phyloP scores from a whole-genome alignment of 1,284 basidiomycete species.

The Albatrellus sp. region DNA sequence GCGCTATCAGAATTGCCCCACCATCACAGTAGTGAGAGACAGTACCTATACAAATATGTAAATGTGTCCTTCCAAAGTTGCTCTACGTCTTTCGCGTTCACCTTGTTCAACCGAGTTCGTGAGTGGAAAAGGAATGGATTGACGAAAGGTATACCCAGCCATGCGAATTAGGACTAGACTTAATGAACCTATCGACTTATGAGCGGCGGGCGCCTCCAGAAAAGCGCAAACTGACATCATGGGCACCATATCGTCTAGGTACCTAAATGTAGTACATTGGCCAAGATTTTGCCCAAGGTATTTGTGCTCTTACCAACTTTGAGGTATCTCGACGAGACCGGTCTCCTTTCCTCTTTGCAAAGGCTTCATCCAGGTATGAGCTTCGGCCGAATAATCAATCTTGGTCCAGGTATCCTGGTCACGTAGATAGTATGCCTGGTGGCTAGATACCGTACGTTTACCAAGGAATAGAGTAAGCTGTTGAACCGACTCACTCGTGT shows the following conservation, averaged over 20 bases:
- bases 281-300: neutral
- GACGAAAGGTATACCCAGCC: constrained; percentile 36
- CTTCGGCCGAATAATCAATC: constrained; percentile 52
- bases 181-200: constrained; percentile 44
- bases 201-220: neutral
- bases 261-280: constrained; percentile 20
- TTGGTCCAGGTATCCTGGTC: constrained; percentile 65
- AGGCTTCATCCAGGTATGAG: constrained; percentile 69
- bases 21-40: neutral
- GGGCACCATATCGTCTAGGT: constrained; percentile 58
- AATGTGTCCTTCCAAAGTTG: constrained; percentile 72
- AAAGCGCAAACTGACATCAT: constrained; percentile 39
- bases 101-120: constrained; percentile 21
- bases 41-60: constrained; percentile 50
- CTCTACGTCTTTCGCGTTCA: constrained; percentile 59
- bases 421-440: constrained; percentile 60
- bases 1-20: constrained; percentile 1
- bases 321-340: constrained; percentile 62
- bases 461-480: neutral
- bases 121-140: neutral
- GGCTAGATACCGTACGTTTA: constrained; percentile 28
- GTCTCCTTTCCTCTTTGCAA: constrained; percentile 53
- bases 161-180: constrained; percentile 51
- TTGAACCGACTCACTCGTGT: constrained; percentile 32
- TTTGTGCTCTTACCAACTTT: constrained; percentile 39